Conservation (phyloP, 768 basidiomycete genomes). For the Gymnopilus junonius region DNA sequence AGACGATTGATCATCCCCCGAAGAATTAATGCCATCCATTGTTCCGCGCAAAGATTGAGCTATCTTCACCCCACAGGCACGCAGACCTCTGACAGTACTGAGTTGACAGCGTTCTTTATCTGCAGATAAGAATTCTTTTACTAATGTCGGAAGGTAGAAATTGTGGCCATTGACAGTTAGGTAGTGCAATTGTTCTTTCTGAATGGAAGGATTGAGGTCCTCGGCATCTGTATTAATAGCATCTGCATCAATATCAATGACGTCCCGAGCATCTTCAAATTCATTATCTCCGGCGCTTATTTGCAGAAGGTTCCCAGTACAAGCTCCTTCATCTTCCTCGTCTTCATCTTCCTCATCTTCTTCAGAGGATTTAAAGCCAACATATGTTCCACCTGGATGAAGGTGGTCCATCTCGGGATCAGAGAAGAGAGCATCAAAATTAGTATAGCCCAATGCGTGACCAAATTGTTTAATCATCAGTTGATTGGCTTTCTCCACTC, state of each 20-base stretch:
- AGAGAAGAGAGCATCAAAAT: conserved; percentile 12
- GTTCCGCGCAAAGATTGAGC: neutral
- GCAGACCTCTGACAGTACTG: no score
- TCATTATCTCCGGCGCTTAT: neutral
- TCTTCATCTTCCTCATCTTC: neutral
- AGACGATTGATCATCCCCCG: neutral
- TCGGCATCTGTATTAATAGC: no score
- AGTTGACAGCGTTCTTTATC: no score
- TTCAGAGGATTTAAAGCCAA: conserved; percentile 3
- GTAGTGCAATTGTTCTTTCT: no score
- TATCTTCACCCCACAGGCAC: conserved; percentile 1
- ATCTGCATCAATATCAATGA: no score
- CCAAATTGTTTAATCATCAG: conserved; percentile 7
- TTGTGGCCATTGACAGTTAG: no score
- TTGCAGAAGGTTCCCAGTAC: neutral
- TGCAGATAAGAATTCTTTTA: no score
- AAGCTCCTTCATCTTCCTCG: neutral
- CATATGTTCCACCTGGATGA: conserved; percentile 13
- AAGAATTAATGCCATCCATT: neutral
- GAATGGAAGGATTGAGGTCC: no score
- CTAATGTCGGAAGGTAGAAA: no score
- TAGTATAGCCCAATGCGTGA: neutral
- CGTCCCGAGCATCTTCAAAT: conserved; percentile 3
- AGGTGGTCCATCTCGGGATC: conserved; percentile 15
- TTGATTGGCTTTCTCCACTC: conserved; percentile 3